Base-by-base conservation (phyloP, 2,329 filamentous ascomycete species). In the Hypomyces rosellus region DNA sequence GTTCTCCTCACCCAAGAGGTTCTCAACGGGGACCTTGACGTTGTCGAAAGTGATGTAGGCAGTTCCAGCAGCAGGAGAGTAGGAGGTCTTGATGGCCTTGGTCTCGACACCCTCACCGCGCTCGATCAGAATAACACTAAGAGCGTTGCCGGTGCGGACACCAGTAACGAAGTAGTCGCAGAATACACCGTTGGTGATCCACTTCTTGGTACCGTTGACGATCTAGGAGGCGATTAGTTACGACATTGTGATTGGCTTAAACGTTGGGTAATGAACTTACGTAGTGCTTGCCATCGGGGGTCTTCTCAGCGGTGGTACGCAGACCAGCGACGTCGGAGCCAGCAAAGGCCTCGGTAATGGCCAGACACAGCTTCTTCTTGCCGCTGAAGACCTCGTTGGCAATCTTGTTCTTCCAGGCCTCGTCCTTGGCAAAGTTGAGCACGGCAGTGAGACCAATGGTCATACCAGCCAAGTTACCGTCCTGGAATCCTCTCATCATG, bases 391-490 rank as follows among this genome's bases (percentile, higher is more conserved):
- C 84, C 60, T 93, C 87, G 34, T 82, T 75, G 34, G 83, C 80
- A 43, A 95, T 76, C 48, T 75, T 76, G 58, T 84, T 77, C 69
- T 84, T 84, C 59, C 88, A 78, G 39, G 72, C 72, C 50, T 81
- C 73, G 61, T 92, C 78, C 46, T 78, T 81, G 66, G 87, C 80
- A 75, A 85, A 95, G 72, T 92, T 85, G 63, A 89, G 77, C 20
- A 95, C 81, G 11, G 88, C 88, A 1, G 89, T 88, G 56, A 95
- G 71, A 37, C 83, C 83, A 57, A 95, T 95, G 25, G 84, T 84
- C 86, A 95, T 89, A 47, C 89, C 89, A 2, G 88, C 85, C 80
- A 95, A 82, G 69, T 89, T 91, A 3, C 88, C 89, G 65, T 95
- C 89, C 66, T 89, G 84, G 70, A 93, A 95, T 1, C 89, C 89